A percentile compares a stretch with the other conserved stretches of the same genome.
Evolutionary conservation across 2,329 filamentous ascomycete species (phyloP).

Genomic region (Penicillium psychrosexuale): DNA sequence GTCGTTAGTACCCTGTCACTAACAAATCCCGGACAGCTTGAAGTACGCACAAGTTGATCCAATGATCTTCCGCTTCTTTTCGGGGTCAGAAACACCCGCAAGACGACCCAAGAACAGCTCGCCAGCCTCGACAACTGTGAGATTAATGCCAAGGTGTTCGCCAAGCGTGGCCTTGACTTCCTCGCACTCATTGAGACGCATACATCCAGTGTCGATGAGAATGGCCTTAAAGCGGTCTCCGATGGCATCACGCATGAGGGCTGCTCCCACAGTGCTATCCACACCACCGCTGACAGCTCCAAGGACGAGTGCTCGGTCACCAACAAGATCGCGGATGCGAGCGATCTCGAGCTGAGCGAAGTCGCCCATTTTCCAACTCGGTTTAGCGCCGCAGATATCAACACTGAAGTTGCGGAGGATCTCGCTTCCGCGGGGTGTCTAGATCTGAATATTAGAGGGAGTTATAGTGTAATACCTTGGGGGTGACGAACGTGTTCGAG

Average conservation of each 20-base stretch:
- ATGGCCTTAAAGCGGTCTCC: slow-evolving; percentile 80
- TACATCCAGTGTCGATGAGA: slow-evolving; percentile 79
- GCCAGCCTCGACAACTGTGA: slow-evolving; percentile 79
- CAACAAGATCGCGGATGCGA: slow-evolving; percentile 77
- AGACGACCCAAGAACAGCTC: slow-evolving; percentile 75
- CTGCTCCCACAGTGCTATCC: background rate
- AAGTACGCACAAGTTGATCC: slow-evolving; percentile 44
- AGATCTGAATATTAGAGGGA: slow-evolving; percentile 1
- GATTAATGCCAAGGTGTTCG: slow-evolving; percentile 80
- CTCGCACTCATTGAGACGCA: slow-evolving; percentile 81
- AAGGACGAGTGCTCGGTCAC: slow-evolving; percentile 70
- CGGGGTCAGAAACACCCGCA: slow-evolving; percentile 72
- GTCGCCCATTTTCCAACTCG: slow-evolving; percentile 80
- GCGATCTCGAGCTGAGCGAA: slow-evolving; percentile 79
- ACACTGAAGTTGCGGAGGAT: slow-evolving; percentile 81
- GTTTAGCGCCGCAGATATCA: slow-evolving; percentile 71
- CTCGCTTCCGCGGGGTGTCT: slow-evolving; percentile 58
- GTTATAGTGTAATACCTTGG: background rate
- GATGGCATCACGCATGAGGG: slow-evolving; percentile 80
- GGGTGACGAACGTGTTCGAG: slow-evolving; percentile 49
- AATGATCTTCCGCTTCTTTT: slow-evolving; percentile 89
- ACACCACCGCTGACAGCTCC: background rate
- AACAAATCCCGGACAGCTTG: background rate
- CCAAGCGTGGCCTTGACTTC: slow-evolving; percentile 76
- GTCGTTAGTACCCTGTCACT: slow-evolving; percentile 1